Percentiles rank a stretch among this genome's conserved stretches.
Evolutionary conservation across 495 filamentous ascomycete species (phyloP).

Genomic region (Letharia columbiana): DNA sequence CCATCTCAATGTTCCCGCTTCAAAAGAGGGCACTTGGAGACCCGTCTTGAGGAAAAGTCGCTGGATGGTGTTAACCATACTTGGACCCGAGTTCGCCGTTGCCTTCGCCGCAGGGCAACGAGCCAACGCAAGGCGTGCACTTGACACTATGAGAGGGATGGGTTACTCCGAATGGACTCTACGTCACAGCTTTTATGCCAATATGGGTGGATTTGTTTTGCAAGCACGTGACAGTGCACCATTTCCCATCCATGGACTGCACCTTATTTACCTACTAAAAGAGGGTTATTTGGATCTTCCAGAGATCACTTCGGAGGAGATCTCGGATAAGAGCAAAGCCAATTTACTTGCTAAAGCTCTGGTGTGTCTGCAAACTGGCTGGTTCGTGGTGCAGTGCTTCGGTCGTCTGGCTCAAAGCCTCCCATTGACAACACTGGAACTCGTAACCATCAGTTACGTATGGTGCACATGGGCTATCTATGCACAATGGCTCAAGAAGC

Average conservation of each 20-base stretch:
- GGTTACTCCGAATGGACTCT: constrained; percentile 26
- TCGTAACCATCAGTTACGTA: constrained; percentile 28
- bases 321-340: constrained; percentile 27
- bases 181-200: constrained; percentile 31
- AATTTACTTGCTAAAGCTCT: constrained; percentile 29
- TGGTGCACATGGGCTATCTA: constrained; percentile 27
- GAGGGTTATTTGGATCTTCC: constrained; percentile 23
- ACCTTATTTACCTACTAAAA: constrained; percentile 23
- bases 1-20: constrained; percentile 25
- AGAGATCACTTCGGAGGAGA: constrained; percentile 16
- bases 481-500: constrained; percentile 32
- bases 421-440: constrained; percentile 29
- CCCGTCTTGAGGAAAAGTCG: constrained; percentile 16
- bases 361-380: constrained; percentile 29
- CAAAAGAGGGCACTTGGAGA: constrained; percentile 16
- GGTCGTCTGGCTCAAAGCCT: constrained; percentile 22
- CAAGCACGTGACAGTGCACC: constrained; percentile 11
- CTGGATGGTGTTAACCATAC: constrained; percentile 24
- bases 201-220: constrained; percentile 33
- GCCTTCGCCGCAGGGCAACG: constrained; percentile 21
- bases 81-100: constrained; percentile 25
- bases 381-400: constrained; percentile 29
- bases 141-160: constrained; percentile 7
- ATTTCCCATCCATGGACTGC: constrained; percentile 25
- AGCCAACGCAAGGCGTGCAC: constrained; percentile 13